phyloP scores from a whole-genome alignment of 805 yeast species.

The Candida verbasci region DNA sequence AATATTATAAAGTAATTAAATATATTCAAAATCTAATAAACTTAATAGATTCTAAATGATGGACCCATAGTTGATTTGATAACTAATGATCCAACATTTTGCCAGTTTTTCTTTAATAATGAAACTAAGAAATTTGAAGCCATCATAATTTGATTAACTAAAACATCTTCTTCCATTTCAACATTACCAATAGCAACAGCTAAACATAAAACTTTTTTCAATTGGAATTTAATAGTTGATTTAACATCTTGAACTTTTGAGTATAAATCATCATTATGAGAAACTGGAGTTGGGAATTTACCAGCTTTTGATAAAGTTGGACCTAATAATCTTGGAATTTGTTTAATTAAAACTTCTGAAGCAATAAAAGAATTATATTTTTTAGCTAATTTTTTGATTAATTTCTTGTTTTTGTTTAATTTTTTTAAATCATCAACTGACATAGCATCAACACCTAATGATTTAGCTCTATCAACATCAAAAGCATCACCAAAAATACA shows the following conservation, averaged over 20 bases:
- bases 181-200: conserved; percentile 99
- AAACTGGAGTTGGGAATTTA: conserved; percentile 99
- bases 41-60: conserved; percentile 98
- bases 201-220: conserved; percentile 98
- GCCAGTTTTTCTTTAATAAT: conserved; percentile 99
- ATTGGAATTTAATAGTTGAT: conserved; percentile 99
- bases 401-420: conserved; percentile 99
- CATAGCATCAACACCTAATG: conserved; percentile 99
- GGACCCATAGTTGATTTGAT: conserved; percentile 99
- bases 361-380: conserved; percentile 99
- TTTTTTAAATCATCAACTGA: conserved; percentile 99
- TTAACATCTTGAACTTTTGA: conserved; percentile 93
- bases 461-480: conserved; percentile 99
- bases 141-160: conserved; percentile 98
- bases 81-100: conserved; percentile 98
- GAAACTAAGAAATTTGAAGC: conserved; percentile 99
- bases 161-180: conserved; percentile 96
- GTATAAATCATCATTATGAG: conserved; percentile 98
- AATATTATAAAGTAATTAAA: no score
- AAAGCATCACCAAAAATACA: conserved; percentile 99
- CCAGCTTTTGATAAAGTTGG: conserved; percentile 99
- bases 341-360: conserved; percentile 98
- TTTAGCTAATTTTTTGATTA: conserved; percentile 99
- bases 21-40: no score
- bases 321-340: conserved; percentile 99